Base-by-base conservation (phyloP, 768 basidiomycete genomes). In the Podaxis sp. region DNA sequence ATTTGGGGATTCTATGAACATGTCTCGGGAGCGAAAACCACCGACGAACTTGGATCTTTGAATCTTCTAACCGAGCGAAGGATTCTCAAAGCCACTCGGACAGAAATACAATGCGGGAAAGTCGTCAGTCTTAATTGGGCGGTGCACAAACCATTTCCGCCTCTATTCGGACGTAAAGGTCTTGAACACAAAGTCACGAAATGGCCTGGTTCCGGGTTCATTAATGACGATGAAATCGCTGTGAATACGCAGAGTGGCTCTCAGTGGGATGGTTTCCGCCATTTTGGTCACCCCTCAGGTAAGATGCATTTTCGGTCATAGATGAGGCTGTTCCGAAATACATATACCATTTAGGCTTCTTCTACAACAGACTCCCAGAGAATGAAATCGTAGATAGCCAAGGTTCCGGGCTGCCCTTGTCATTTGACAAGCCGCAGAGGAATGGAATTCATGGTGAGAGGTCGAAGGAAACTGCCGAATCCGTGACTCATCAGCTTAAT, bases 1-100 rank as follows among this genome's bases (percentile, higher is more conserved):
- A 67, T 71, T 26, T 71, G 70, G 70, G 70, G 70, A 30, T 71
- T 71, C 56, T 71, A 71, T 63, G 70, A 71, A 24, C 66, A 68
- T 41, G 58, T 71, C 26, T 68, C 67, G 10, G 44, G 64, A 1
- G 56, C 67, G 4, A 26, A 60, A 30, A 17, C 52, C 4, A 55
- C 53, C 55, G 70, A 71, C 49, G 68, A 71, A 44, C 64, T 71
- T 30, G 70, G 70, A 6, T 50, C 70, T 1, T 65, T 71, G 52
- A 71, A 71, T 50, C 61, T 71, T 3, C 65, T 71, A 53, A 71
- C 70, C 4, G 62, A 69, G 3, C 46, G 60, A 38, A 64, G 70
- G 6, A 69, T 71, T 28, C 56, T 69, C 20, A 59, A 65, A 28
- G 70, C 70, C 3, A 62, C 67, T 4, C 63, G 67, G 37, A 62